These are phyloP conservation scores for Ogataea chonburiensis DNA, from an alignment of 805 yeast genomes.

Conservation along the genomic window DNA sequence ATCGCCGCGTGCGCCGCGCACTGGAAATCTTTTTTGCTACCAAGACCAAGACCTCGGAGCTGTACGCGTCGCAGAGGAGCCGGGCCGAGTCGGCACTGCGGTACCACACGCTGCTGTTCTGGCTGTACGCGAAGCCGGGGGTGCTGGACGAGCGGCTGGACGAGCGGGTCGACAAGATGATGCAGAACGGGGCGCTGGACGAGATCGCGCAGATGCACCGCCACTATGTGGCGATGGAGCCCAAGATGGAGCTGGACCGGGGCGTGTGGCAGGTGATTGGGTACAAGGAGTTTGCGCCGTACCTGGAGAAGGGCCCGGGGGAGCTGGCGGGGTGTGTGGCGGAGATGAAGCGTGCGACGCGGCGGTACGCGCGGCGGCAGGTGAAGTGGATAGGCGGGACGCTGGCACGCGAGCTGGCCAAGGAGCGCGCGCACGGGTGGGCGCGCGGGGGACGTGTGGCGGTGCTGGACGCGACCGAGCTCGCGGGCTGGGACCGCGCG, in stretches of 20 bases:
- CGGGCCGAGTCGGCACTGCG: slow-evolving; percentile 48
- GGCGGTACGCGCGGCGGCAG: slow-evolving; percentile 85
- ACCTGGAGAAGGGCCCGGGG: slow-evolving; percentile 17
- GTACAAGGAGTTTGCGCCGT: slow-evolving; percentile 83
- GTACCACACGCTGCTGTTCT: slow-evolving; percentile 66
- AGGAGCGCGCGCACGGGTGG: slow-evolving; percentile 44
- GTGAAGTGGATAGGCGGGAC: slow-evolving; percentile 85
- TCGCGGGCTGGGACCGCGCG: slow-evolving; percentile 53
- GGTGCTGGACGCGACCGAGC: slow-evolving; percentile 74
- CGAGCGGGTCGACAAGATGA: slow-evolving; percentile 79
- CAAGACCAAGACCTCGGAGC: slow-evolving; percentile 64
- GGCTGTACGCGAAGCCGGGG: slow-evolving; percentile 73
- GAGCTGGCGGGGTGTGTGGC: slow-evolving; percentile 50
- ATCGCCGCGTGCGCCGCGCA: slow-evolving; percentile 73
- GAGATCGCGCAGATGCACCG: slow-evolving; percentile 66
- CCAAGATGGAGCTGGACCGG: slow-evolving; percentile 52
- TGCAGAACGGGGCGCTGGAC: slow-evolving; percentile 60
- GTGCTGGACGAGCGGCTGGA: slow-evolving; percentile 66
- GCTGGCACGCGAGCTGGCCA: slow-evolving; percentile 56
- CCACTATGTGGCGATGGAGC: slow-evolving; percentile 36
- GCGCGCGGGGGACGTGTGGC: slow-evolving; percentile 64
- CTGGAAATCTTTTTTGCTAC: slow-evolving; percentile 74
- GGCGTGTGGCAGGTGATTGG: slow-evolving; percentile 97
- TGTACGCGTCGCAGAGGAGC: slow-evolving; percentile 60
- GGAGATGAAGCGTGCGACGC: slow-evolving; percentile 78